Conservation (phyloP, 179 eudicot species). For the Spinacia oleracea region DNA sequence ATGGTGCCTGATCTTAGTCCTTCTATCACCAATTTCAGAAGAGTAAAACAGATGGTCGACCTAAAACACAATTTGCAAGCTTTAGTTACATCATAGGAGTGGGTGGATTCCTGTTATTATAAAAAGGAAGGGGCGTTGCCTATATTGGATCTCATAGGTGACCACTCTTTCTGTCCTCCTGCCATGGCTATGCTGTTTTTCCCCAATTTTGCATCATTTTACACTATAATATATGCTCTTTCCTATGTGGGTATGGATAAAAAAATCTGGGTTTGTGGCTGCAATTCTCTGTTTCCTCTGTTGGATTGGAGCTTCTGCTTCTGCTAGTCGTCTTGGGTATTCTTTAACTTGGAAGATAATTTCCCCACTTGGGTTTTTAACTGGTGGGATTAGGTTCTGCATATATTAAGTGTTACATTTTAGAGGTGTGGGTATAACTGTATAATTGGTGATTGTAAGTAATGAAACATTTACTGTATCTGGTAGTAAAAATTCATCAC, state of each 20-base stretch:
- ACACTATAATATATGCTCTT: slow-evolving; percentile 49
- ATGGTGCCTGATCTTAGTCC: slow-evolving; percentile 60
- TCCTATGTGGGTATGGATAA: slow-evolving; percentile 70
- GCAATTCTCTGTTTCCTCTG: slow-evolving; percentile 69
- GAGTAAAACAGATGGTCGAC: slow-evolving; percentile 66
- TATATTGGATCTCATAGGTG: slow-evolving; percentile 63
- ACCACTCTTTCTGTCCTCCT: slow-evolving; percentile 76
- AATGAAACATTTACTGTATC: too few species aligned
- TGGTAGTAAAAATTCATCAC: too few species aligned
- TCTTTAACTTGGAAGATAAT: slow-evolving; percentile 85
- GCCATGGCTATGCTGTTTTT: slow-evolving; percentile 57
- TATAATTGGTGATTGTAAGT: too few species aligned
- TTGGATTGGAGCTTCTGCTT: slow-evolving; percentile 65
- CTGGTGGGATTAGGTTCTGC: neutral
- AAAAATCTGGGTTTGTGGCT: slow-evolving; percentile 80
- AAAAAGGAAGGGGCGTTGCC: slow-evolving; percentile 67
- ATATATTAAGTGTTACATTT: too few species aligned
- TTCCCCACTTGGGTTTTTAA: too few species aligned
- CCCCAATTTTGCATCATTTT: slow-evolving; percentile 52
- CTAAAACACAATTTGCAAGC: slow-evolving; percentile 78
- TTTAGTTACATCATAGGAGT: slow-evolving; percentile 88
- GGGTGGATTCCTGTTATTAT: slow-evolving; percentile 83
- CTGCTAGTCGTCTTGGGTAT: slow-evolving; percentile 55
- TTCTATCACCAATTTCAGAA: slow-evolving; percentile 52
- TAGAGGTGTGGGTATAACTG: too few species aligned